Evolutionary conservation across 495 filamentous ascomycete genomes (phyloP).

Genomic region (Daldinia concentrica): DNA sequence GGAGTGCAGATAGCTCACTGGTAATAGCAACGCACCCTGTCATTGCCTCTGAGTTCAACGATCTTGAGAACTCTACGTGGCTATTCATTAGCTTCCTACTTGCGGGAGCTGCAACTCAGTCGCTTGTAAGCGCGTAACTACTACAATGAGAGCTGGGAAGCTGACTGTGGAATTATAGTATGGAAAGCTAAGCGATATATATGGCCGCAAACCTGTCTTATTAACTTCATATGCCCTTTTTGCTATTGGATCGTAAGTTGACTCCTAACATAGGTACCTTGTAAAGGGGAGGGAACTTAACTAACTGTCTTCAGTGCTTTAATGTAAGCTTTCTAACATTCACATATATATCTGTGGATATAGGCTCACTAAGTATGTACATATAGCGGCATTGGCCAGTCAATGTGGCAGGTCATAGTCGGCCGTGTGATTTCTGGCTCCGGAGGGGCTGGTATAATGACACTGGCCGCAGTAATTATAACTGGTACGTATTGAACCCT

Average conservation of each 20-base stretch:
- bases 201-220: conserved; percentile 56
- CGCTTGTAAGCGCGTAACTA: conserved; percentile 54
- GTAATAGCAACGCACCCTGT: conserved; percentile 68
- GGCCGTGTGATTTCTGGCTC: conserved; percentile 68
- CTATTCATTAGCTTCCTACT: conserved; percentile 71
- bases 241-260: conserved; percentile 54
- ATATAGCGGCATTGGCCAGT: conserved; percentile 59
- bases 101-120: conserved; percentile 67
- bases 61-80: conserved; percentile 69
- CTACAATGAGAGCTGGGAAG: neutral
- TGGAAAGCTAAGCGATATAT: conserved; percentile 61
- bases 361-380: conserved; percentile 6
- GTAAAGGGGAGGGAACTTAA: conserved; percentile 41
- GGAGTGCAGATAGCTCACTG: conserved; percentile 68
- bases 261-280: neutral
- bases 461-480: conserved; percentile 68
- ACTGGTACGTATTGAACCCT: conserved; percentile 56
- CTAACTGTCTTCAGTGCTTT: conserved; percentile 49
- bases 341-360: conserved; percentile 51
- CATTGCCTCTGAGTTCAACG: conserved; percentile 74
- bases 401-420: conserved; percentile 63
- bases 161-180: conserved; percentile 44
- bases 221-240: conserved; percentile 55
- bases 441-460: conserved; percentile 66
- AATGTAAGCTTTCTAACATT: conserved; percentile 49